Evolutionary conservation across 495 filamentous ascomycete species (phyloP).

Genomic region (Annulohypoxylon bovei): DNA sequence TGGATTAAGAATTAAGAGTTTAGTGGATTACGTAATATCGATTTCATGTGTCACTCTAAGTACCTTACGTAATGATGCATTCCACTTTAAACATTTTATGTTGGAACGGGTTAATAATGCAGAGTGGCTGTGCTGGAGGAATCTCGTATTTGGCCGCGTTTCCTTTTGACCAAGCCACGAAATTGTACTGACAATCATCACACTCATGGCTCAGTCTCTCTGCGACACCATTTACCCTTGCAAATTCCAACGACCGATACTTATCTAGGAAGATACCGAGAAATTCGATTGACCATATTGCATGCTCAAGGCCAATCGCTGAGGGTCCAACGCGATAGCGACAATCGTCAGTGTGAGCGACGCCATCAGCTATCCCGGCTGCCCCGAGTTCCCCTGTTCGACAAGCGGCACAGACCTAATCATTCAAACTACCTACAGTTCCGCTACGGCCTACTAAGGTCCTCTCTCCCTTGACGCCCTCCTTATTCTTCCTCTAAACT

Average conservation of each 20-base stretch:
- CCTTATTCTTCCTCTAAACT: not conserved
- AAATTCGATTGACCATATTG: not conserved
- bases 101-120: conserved; percentile 6
- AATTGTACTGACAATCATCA: conserved; percentile 9
- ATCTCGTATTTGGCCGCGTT: conserved; percentile 20
- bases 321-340: conserved; percentile 6
- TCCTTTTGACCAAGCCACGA: conserved; percentile 33
- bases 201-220: conserved; percentile 23
- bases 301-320: not conserved
- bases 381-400: conserved; percentile 18
- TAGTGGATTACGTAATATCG: not conserved
- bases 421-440: not conserved
- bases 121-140: conserved; percentile 31
- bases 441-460: too few species aligned
- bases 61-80: not conserved
- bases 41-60: not conserved
- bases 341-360: conserved; percentile 14
- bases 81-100: not conserved
- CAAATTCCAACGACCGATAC: not conserved
- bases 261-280: conserved; percentile 6
- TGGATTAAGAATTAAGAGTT: not conserved
- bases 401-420: not conserved
- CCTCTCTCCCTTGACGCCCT: not conserved
- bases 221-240: conserved; percentile 19
- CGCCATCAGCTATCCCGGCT: conserved; percentile 6